Conservation (phyloP, 345 rosid genomes). For the Streptanthus diversifolius region DNA sequence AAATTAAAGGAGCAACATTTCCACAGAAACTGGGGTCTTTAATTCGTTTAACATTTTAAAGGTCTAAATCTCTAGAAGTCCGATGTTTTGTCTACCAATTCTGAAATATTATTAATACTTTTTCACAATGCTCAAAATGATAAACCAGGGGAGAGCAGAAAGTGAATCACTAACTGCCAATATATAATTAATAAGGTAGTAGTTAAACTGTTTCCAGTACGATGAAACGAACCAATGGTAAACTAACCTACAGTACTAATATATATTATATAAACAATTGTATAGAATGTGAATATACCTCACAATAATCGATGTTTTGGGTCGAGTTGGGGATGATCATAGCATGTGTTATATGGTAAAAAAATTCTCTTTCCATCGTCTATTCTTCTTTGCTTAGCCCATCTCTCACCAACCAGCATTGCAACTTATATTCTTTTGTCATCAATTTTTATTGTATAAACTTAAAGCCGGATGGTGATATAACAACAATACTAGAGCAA, state of each 20-base stretch:
- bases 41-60: not conserved
- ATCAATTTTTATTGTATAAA: not conserved
- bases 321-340: not conserved
- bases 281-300: not conserved
- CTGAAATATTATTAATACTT: not conserved
- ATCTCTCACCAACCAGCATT: not conserved
- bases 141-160: constrained; percentile 5
- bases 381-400: not conserved
- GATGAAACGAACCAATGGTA: not conserved
- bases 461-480: not conserved
- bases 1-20: not conserved
- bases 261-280: not conserved
- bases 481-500: not conserved
- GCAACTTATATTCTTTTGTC: not conserved
- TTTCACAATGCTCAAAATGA: constrained; percentile 17
- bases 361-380: not conserved
- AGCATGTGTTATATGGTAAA: not conserved
- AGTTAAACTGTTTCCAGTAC: not conserved
- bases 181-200: not conserved
- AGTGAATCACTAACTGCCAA: not conserved
- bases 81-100: not conserved
- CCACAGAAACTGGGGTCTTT: constrained; percentile 4
- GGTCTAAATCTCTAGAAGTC: not conserved
- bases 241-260: not conserved
- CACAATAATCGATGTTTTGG: not conserved